These are phyloP conservation scores for Dryadomyces sulphureus DNA, from an alignment of 2,329 filamentous ascomycete species.

Conservation along the genomic window DNA sequence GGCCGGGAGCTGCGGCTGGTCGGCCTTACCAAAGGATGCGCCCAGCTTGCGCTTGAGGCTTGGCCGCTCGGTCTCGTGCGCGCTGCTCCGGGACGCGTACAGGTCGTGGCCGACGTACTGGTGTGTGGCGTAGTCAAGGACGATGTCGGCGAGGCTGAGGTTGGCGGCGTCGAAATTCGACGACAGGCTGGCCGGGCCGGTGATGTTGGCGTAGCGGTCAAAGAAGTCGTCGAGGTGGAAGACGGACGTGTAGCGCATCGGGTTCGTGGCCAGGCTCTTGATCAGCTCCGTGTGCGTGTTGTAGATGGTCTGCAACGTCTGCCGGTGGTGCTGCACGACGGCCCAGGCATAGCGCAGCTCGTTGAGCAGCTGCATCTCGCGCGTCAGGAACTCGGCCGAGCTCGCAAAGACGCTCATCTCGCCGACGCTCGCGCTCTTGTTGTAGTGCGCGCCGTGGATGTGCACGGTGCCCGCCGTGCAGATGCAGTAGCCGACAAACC, in stretches of 20 bases:
- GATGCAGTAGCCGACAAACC: conserved; percentile 75
- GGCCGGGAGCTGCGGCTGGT: not conserved
- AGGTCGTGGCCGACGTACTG: conserved; percentile 34
- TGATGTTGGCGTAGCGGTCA: conserved; percentile 54
- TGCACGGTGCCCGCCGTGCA: conserved; percentile 80
- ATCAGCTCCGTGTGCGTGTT: conserved; percentile 70
- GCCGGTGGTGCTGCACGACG: conserved; percentile 64
- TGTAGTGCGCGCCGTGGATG: conserved; percentile 73
- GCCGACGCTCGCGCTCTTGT: conserved; percentile 27
- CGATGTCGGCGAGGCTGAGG: conserved; percentile 53
- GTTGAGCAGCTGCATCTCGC: conserved; percentile 66
- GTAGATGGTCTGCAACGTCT: conserved; percentile 64
- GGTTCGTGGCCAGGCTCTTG: conserved; percentile 51
- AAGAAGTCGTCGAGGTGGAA: conserved; percentile 84
- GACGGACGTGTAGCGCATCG: conserved; percentile 60
- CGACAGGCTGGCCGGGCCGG: conserved; percentile 41
- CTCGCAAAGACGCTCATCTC: conserved; percentile 48
- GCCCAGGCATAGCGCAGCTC: conserved; percentile 66
- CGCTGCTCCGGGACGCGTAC: conserved; percentile 20
- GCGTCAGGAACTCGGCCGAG: conserved; percentile 54
- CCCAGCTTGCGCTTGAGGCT: conserved; percentile 1
- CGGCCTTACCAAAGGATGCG: not conserved
- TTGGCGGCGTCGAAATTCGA: conserved; percentile 60
- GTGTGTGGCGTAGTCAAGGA: conserved; percentile 45
- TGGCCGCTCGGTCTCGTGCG: not conserved